Base-by-base conservation (phyloP, 495 filamentous ascomycete genomes). In the Neurospora sp. region DNA sequence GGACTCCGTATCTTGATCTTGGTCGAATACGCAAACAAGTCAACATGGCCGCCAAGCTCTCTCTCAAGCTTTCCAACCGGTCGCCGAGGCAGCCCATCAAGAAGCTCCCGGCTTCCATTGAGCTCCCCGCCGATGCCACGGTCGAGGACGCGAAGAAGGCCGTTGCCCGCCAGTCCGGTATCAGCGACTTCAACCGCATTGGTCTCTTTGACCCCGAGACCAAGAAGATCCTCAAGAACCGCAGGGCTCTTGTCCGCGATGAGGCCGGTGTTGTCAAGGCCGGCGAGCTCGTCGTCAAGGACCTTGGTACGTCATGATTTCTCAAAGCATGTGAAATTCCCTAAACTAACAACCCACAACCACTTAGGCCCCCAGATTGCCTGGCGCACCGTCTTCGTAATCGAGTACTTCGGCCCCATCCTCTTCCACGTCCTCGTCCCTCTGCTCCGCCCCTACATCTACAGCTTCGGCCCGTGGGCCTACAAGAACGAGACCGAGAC, bases 371-470 rank as follows among this genome's bases (percentile, higher is more conserved):
- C 91, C 39, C 96, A 99, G 82, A 92, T 98, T 73, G 89, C 89
- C 70, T 99, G 96, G 96, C 91, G 90, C 74, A 94, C 93, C 71
- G 96, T 98, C 78, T 99, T 94, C 84, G 82, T 97, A 73, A 89
- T 97, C 81, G 96, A 99, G 85, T 99, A 99, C 83, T 84, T 94
- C 72, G 96, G 96, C 9, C 96, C 96, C n/a, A 89, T 98, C 75
- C 81, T 98, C 77, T 92, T 98, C 84, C 94, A 83, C 90, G 78
- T 89, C 38, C 85, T 91, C 46, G 83, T 88, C 77, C 84, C 94
- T 77, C 90, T 87, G 74, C 82, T 95, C 70, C 93, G 93, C 37
- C 88, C 90, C 3, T 88, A 90, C 78, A 84, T 97, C 77, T 96
- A 94, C 84, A 84, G 83, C 77, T 87, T 89, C 81, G 83, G 84